Conservation (phyloP, 768 basidiomycete species). For the Termitomyces sp. region DNA sequence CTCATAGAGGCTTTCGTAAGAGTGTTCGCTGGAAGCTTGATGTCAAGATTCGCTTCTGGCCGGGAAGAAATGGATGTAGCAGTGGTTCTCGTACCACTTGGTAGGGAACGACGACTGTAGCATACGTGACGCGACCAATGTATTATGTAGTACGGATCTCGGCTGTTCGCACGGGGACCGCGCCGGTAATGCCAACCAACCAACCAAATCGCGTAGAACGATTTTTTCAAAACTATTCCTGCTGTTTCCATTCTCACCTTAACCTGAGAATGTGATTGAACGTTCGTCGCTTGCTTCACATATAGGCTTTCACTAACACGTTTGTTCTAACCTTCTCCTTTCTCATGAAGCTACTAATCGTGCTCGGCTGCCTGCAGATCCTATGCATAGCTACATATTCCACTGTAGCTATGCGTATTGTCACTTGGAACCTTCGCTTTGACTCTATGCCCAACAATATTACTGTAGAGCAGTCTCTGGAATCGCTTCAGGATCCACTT, state of each 20-base stretch:
- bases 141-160: too few relatives aligned
- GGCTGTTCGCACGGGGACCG: too few relatives aligned
- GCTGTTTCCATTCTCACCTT: not conserved
- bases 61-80: too few relatives aligned
- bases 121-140: too few relatives aligned
- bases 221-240: too few relatives aligned
- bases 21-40: too few relatives aligned
- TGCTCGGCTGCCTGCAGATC: not conserved
- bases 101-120: too few relatives aligned
- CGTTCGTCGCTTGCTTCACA: not conserved
- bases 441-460: slow-evolving; percentile 50
- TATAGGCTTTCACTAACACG: not conserved
- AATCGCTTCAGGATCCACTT: slow-evolving; percentile 38
- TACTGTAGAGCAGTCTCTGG: slow-evolving; percentile 42
- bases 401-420: slow-evolving; percentile 28
- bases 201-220: too few relatives aligned
- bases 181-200: too few relatives aligned
- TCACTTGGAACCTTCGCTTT: slow-evolving; percentile 52
- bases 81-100: too few relatives aligned
- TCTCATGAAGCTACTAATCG: not conserved
- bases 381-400: not conserved
- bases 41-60: too few relatives aligned
- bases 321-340: not conserved
- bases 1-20: too few relatives aligned
- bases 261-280: not conserved